Conservation (phyloP, 306 rosid species). For the Adenanthera pavonina region DNA sequence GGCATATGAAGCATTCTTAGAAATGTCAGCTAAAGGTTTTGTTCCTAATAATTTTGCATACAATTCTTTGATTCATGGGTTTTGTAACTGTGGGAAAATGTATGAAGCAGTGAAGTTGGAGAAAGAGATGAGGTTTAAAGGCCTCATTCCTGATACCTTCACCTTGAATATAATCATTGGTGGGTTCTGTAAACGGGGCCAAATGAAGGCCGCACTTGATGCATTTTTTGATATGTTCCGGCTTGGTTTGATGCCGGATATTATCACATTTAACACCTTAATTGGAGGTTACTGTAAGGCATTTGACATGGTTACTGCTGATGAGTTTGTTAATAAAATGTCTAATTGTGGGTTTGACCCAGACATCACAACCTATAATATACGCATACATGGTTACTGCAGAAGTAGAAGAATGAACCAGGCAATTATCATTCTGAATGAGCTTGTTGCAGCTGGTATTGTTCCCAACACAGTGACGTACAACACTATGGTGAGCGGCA, state of each 20-base stretch:
- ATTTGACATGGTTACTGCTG: conserved; percentile 66
- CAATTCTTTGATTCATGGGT: conserved; percentile 78
- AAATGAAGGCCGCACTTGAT: conserved; percentile 67
- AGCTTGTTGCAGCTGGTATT: conserved; percentile 67
- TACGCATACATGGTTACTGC: conserved; percentile 66
- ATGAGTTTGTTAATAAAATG: conserved; percentile 61
- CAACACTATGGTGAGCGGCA: conserved; percentile 66
- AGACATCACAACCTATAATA: conserved; percentile 74
- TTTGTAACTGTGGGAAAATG: conserved; percentile 59
- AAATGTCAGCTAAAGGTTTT: conserved; percentile 62
- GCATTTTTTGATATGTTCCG: conserved; percentile 59
- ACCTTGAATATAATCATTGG: conserved; percentile 71
- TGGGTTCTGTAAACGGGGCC: conserved; percentile 72
- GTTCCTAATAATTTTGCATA: conserved; percentile 78
- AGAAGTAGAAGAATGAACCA: conserved; percentile 53
- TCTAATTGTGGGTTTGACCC: conserved; percentile 64
- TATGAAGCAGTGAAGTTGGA: conserved; percentile 62
- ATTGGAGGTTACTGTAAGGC: conserved; percentile 76
- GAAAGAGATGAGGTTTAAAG: conserved; percentile 69
- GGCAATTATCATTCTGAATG: conserved; percentile 63
- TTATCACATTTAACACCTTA: conserved; percentile 67
- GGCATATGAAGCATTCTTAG: conserved; percentile 55
- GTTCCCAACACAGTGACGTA: conserved; percentile 70
- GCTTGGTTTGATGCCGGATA: conserved; percentile 66
- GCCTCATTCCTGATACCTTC: conserved; percentile 71